These are phyloP conservation scores for Penicillium concentricum DNA, from an alignment of 2,329 filamentous ascomycete genomes.

Conservation along the genomic window DNA sequence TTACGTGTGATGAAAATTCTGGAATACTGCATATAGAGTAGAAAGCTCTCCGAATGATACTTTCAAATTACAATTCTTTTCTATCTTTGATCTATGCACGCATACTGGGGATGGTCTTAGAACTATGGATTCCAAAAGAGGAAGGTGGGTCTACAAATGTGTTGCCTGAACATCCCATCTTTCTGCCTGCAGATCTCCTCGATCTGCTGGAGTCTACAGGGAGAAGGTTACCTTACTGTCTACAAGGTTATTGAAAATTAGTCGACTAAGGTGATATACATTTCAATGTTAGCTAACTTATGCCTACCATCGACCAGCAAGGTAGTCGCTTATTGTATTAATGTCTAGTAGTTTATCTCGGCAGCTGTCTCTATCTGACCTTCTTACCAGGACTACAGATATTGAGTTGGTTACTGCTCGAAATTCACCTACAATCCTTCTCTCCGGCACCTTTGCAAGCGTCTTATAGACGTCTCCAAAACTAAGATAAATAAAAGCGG, in stretches of 20 bases:
- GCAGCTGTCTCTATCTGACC: neutral
- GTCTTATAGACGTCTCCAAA: neutral
- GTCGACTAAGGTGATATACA: neutral
- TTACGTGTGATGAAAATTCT: constrained; percentile 5
- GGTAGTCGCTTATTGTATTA: neutral
- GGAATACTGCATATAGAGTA: neutral
- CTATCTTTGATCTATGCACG: no score
- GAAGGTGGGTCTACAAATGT: neutral
- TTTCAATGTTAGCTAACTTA: neutral
- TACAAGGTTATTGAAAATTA: neutral
- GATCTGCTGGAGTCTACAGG: neutral
- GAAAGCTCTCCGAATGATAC: neutral
- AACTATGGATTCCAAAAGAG: neutral
- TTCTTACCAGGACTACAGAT: neutral
- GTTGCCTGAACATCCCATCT: neutral
- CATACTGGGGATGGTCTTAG: no score
- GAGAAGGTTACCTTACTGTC: neutral
- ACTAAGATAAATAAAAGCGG: neutral
- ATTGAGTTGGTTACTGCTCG: neutral
- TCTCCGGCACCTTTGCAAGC: neutral
- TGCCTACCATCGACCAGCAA: neutral
- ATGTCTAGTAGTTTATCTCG: neutral
- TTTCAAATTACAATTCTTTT: neutral
- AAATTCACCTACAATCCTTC: neutral
- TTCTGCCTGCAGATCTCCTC: neutral